phyloP scores from a whole-genome alignment of 306 rosid species.

The Mucuna pruriens region DNA sequence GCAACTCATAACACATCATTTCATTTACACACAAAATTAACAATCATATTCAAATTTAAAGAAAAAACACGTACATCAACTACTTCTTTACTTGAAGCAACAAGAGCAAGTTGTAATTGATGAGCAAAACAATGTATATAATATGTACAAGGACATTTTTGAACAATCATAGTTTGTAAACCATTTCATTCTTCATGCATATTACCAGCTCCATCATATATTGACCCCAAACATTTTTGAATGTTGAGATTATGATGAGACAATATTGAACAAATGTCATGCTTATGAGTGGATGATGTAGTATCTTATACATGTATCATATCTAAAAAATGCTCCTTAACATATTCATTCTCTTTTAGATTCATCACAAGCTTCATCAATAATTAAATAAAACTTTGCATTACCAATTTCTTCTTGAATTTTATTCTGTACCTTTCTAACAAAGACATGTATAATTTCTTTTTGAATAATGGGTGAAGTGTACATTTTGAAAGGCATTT shows the following conservation, averaged over 20 bases:
- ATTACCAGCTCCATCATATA: not conserved
- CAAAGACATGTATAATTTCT: too few relatives aligned
- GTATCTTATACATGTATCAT: not conserved
- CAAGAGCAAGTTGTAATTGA: too few relatives aligned
- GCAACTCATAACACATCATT: too few relatives aligned
- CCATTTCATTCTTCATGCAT: too few relatives aligned
- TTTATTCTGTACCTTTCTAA: too few relatives aligned
- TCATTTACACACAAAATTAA: not conserved
- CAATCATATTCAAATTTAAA: too few relatives aligned
- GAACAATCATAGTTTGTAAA: too few relatives aligned
- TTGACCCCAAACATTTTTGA: too few relatives aligned
- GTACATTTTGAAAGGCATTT: not conserved
- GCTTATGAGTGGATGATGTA: not conserved
- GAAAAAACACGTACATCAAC: not conserved
- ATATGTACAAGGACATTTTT: not conserved
- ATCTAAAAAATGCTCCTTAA: not conserved
- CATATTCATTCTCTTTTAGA: not conserved
- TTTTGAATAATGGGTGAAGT: not conserved
- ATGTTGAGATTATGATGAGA: conserved; percentile 4
- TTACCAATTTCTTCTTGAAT: too few relatives aligned
- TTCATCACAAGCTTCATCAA: too few relatives aligned
- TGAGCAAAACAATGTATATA: too few relatives aligned
- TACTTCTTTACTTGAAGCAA: not conserved
- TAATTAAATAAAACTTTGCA: too few relatives aligned
- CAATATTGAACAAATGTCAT: not conserved